Evolutionary conservation across 129 eudicot genomes (phyloP).

Genomic region (Solidago caesia): DNA sequence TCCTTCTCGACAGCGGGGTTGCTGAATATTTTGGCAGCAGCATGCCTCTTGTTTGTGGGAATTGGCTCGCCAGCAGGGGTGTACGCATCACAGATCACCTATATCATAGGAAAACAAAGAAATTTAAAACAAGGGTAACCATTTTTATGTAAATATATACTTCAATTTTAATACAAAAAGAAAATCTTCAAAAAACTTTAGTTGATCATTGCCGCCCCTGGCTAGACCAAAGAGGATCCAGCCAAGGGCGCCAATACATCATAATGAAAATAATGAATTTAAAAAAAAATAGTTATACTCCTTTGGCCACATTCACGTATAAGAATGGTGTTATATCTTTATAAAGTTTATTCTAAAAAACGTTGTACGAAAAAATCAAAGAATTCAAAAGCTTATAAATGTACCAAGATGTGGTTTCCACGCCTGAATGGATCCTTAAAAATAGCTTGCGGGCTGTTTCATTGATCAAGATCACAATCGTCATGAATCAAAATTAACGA

Average conservation of each 20-base stretch:
- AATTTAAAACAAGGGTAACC: neutral
- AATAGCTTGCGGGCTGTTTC: slow-evolving; percentile 91
- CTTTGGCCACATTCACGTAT: no score
- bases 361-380: no score
- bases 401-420: slow-evolving; percentile 84
- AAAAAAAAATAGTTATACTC: no score
- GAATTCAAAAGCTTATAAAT: slow-evolving; percentile 3
- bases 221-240: no score
- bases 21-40: slow-evolving; percentile 80
- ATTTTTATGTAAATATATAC: no score
- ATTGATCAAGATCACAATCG: slow-evolving; percentile 9
- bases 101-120: neutral
- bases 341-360: no score
- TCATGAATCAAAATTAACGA: neutral
- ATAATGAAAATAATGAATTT: neutral
- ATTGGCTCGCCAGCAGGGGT: slow-evolving; percentile 96
- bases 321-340: no score
- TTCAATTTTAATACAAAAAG: no score
- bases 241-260: neutral
- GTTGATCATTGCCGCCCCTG: no score
- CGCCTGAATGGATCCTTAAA: slow-evolving; percentile 96
- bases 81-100: slow-evolving; percentile 94
- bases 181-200: no score
- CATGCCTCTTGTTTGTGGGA: slow-evolving; percentile 82
- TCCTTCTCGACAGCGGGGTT: slow-evolving; percentile 74